Evolutionary conservation across 108 stramenopile genomes (phyloP).

Genomic region (Skeletonema marinoi): DNA sequence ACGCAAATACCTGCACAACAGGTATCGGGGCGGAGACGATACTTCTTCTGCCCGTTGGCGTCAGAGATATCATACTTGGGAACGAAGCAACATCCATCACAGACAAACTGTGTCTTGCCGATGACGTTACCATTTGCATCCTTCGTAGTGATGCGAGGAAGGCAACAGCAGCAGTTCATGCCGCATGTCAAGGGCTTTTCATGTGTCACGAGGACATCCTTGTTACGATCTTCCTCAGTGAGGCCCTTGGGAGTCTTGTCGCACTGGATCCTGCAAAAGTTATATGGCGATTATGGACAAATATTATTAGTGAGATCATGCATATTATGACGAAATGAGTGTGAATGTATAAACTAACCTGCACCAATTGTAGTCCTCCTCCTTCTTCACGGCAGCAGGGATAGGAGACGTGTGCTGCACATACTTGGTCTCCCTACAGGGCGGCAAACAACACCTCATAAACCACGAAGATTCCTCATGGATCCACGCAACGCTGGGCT

Average conservation of each 20-base stretch:
- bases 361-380: constrained; percentile 17
- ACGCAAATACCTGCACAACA: constrained; percentile 26
- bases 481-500: constrained; percentile 14
- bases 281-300: neutral
- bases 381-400: constrained; percentile 2
- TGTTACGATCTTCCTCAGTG: constrained; percentile 9
- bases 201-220: constrained; percentile 27
- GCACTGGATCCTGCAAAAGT: neutral
- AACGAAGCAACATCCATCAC: constrained; percentile 43
- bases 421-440: constrained; percentile 18
- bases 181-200: constrained; percentile 33
- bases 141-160: constrained; percentile 27
- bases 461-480: constrained; percentile 28
- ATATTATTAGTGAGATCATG: neutral
- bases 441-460: neutral
- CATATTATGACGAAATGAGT: neutral
- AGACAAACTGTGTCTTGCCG: constrained; percentile 34
- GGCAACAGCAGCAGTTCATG: neutral
- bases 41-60: constrained; percentile 5
- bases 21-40: constrained; percentile 35
- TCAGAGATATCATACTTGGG: constrained; percentile 44
- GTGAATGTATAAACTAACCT: neutral
- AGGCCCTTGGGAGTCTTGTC: constrained; percentile 3
- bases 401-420: constrained; percentile 15
- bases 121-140: constrained; percentile 21